Evolutionary conservation across 2,329 filamentous ascomycete species (phyloP), one percentile per base, ranked within the genome.

Genomic region (Apiospora phragmitis): DNA sequence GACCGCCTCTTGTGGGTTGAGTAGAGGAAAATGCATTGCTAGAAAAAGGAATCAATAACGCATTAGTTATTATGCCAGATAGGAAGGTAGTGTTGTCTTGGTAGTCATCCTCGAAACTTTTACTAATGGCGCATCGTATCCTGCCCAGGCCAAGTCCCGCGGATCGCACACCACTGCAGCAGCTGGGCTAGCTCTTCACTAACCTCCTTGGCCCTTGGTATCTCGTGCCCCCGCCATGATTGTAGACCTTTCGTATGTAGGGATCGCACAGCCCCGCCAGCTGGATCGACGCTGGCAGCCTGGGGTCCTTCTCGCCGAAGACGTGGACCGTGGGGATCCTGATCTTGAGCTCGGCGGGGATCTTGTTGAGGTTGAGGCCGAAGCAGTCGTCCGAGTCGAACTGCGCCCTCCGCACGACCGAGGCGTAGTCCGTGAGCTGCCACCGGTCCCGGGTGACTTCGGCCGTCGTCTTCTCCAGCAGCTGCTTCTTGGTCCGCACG

Each of bases 351-450:
- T 79, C 76, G 14, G 70, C 69, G 11, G 76, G 77, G 11, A 79
- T 68, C 24, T 35, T 71, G 68, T 80, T 79, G 67, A 79, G 68
- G 65, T 80, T 77, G 26, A 79, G 68, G 0, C 78, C 78, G 16
- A 79, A 80, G 70, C 78, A 79, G 65, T 80, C 74, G 49, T 79
- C 77, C 35, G 76, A 78, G 68, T 79, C 73, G 71, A 75, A 79
- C 38, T 77, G 71, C 21, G 77, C 75, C 26, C 72, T 75, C 3
- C 75, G 73, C 26, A 73, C 74, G 4, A 69, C 71, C 14, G 68
- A 43, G 9, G 72, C 49, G 68, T 77, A 77, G 24, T 69, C 68
- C n/a, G 65, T 69, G 11, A 69, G 68, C 43, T 77, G 74, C 21
- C 72, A 70, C 26, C 68, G n/a, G 21, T 71, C 69, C 26, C 51